These are phyloP conservation scores for Rasamsonia emersonii DNA, from an alignment of 2,329 filamentous ascomycete genomes.

Conservation along the genomic window DNA sequence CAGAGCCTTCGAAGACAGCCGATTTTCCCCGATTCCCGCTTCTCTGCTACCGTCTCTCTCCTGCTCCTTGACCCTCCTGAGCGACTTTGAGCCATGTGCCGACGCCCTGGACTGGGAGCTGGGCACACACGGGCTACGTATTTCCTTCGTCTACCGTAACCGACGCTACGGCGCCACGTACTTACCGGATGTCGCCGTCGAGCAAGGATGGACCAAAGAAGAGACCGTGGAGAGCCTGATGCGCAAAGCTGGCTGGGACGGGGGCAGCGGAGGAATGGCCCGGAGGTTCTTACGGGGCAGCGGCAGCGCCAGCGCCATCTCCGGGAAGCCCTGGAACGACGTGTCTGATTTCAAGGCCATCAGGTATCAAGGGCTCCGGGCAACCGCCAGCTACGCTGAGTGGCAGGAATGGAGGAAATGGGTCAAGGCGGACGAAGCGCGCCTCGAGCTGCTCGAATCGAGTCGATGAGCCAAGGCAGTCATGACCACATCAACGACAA, in stretches of 20 bases:
- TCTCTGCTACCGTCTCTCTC: slow-evolving; percentile 40
- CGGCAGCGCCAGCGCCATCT: slow-evolving; percentile 10
- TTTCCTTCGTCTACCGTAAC: slow-evolving; percentile 69
- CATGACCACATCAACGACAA: too few species aligned
- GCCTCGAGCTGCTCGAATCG: slow-evolving; percentile 10
- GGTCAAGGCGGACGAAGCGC: slow-evolving; percentile 36
- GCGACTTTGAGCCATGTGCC: slow-evolving; percentile 68
- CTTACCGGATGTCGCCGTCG: slow-evolving; percentile 78
- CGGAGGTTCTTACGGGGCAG: slow-evolving; percentile 31
- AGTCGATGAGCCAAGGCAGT: neutral
- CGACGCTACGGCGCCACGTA: slow-evolving; percentile 79
- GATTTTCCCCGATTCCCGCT: slow-evolving; percentile 50
- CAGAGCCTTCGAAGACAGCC: slow-evolving; percentile 56
- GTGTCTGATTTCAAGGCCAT: slow-evolving; percentile 66
- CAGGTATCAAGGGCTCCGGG: slow-evolving; percentile 79
- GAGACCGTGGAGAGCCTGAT: slow-evolving; percentile 84
- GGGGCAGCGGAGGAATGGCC: slow-evolving; percentile 36
- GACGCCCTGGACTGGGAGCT: slow-evolving; percentile 77
- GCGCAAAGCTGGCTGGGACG: slow-evolving; percentile 88
- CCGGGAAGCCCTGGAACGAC: slow-evolving; percentile 56
- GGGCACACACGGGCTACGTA: slow-evolving; percentile 76
- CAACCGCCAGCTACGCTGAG: slow-evolving; percentile 59
- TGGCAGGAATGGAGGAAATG: slow-evolving; percentile 75
- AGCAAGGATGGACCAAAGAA: slow-evolving; percentile 94
- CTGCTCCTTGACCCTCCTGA: slow-evolving; percentile 69